Base-by-base conservation (phyloP, 306 rosid species). In the Fragaria ananassa region DNA sequence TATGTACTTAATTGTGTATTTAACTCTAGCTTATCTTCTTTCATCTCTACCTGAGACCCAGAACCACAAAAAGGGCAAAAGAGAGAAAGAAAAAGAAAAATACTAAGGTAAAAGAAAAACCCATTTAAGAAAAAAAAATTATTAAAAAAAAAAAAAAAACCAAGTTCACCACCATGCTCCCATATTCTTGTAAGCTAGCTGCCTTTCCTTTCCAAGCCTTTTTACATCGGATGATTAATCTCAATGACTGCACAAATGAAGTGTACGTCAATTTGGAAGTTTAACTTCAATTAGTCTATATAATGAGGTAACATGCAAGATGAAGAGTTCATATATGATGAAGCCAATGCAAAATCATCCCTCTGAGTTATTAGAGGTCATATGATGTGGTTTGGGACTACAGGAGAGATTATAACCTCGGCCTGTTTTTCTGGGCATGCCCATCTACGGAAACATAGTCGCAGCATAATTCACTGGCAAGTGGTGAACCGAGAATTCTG, bases 401-500 rank as follows among this genome's bases (percentile, higher is more conserved):
- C 21, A 65, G 47, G 70, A 56, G 25, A 71, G 81, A 73, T 53
- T 65, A 73, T 68, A 81, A 82, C 79, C 91, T 86, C 81, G 82
- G 85, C 69, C 39, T 1, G 54, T 76, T 57, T 64, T 68, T 27
- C 15, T 39, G 7, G 12, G 12, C 25, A 50, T 37, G 77, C 70
- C 21, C 49, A 37, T 65, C 72, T 62, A 81, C 74, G 78, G 66
- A 50, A 80, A 75, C 76, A 75, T 4, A 23, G 64, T 37, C 14
- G 21, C 67, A 25, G 75, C 81, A 58, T 68, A 45, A 60, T 76
- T 93, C 80, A 93, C 63, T 91, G 90, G 86, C 98, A 93, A 74
- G 96, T 78, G 81, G 86, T 65, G 88, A 91, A 89, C 74, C 81
- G 87, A 61, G 91, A 84, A 74, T 88, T 88, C 81, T 89, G 97